These are phyloP conservation scores for Cercospora canescens DNA, from an alignment of 2,329 filamentous ascomycete genomes.

Conservation along the genomic window DNA sequence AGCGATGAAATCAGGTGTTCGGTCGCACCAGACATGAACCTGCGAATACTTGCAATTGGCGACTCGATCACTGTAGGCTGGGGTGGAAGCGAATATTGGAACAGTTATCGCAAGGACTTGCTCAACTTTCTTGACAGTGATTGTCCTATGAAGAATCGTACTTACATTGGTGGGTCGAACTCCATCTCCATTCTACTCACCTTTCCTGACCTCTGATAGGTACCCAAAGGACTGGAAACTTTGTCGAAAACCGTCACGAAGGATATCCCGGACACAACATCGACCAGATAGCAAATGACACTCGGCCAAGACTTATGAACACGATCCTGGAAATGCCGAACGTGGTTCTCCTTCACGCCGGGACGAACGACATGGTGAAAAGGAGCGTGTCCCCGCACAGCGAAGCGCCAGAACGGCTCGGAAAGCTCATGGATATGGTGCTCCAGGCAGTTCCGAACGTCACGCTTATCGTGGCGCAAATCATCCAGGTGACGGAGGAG, in stretches of 20 bases:
- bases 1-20: slow-evolving; percentile 4
- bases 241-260: slow-evolving; percentile 13
- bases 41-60: slow-evolving; percentile 12
- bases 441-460: slow-evolving; percentile 15
- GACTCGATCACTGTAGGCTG: slow-evolving; percentile 16
- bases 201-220: neutral
- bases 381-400: neutral
- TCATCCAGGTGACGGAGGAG: slow-evolving; percentile 1
- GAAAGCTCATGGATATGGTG: slow-evolving; percentile 17
- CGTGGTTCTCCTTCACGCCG: slow-evolving; percentile 20
- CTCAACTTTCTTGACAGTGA: slow-evolving; percentile 4
- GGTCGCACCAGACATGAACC: slow-evolving; percentile 2
- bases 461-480: slow-evolving; percentile 17
- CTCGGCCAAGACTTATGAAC: neutral
- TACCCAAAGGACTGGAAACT: slow-evolving; percentile 2
- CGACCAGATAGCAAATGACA: slow-evolving; percentile 7
- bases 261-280: slow-evolving; percentile 12
- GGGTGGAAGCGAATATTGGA: slow-evolving; percentile 9
- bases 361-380: slow-evolving; percentile 18
- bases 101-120: slow-evolving; percentile 10
- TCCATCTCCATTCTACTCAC: neutral
- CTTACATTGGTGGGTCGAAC: neutral
- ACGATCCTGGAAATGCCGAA: slow-evolving; percentile 10
- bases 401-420: slow-evolving; percentile 11
- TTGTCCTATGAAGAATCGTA: slow-evolving; percentile 3